A percentile compares a stretch with the other conserved stretches of the same genome.
Evolutionary conservation across 116 monocot genomes (phyloP).

Genomic region (Phalaenopsis hybrid): DNA sequence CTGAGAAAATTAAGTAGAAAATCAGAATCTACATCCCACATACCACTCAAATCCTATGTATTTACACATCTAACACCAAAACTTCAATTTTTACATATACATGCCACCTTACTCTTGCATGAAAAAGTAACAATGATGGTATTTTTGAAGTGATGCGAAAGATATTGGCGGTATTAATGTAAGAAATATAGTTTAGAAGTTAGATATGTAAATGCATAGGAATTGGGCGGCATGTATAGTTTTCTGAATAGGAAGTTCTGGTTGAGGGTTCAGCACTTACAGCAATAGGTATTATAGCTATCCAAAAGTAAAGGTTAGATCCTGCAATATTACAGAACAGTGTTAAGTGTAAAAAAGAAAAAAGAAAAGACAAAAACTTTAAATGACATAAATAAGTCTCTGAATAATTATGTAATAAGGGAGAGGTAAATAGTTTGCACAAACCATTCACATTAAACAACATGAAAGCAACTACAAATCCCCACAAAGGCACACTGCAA

Average conservation of each 20-base stretch:
- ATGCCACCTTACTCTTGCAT: no score
- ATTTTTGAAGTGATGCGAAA: no score
- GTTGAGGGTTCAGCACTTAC: constrained; percentile 34
- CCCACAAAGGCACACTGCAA: constrained; percentile 77
- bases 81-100: no score
- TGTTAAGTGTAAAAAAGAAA: background rate
- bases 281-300: constrained; percentile 78
- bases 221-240: no score
- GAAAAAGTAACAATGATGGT: no score
- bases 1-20: constrained; percentile 24
- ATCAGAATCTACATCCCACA: background rate
- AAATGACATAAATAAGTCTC: no score
- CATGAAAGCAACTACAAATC: constrained; percentile 94
- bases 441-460: constrained; percentile 85
- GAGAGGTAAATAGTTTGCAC: constrained; percentile 12
- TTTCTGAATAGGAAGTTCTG: no score
- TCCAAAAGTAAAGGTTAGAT: constrained; percentile 94
- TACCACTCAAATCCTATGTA: no score
- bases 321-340: constrained; percentile 39
- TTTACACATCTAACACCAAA: no score
- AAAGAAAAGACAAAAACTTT: background rate
- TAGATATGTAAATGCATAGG: background rate
- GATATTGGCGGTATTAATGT: no score
- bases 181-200: no score
- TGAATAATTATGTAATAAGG: background rate